phyloP scores from a whole-genome alignment of 2,329 filamentous ascomycete species.

The Neoscytalidium dimidiatum region DNA sequence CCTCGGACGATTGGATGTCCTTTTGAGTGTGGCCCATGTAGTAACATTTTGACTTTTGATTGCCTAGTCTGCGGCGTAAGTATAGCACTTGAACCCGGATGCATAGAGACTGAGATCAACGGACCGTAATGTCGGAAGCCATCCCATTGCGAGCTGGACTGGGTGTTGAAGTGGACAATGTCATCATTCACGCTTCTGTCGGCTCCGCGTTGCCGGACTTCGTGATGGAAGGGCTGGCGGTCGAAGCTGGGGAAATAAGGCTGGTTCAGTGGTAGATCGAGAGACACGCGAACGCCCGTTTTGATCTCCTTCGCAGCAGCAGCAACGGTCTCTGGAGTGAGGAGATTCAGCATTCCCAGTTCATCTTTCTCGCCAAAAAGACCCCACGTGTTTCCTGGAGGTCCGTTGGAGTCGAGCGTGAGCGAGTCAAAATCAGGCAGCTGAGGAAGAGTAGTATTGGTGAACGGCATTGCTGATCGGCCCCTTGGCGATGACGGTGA shows the following conservation, averaged over 20 bases:
- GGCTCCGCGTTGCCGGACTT: slow-evolving; percentile 30
- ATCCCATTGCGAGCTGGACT: slow-evolving; percentile 42
- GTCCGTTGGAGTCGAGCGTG: slow-evolving; percentile 52
- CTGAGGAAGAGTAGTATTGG: slow-evolving; percentile 17
- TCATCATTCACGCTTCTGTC: slow-evolving; percentile 40
- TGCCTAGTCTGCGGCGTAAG: slow-evolving; percentile 38
- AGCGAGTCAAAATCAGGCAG: slow-evolving; percentile 48
- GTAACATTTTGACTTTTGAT: slow-evolving; percentile 43
- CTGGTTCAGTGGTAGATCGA: slow-evolving; percentile 46
- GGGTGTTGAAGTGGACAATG: slow-evolving; percentile 39
- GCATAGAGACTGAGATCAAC: no score
- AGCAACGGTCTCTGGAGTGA: slow-evolving; percentile 50
- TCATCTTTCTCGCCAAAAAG: slow-evolving; percentile 55
- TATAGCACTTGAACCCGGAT: no score
- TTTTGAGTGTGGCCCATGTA: slow-evolving; percentile 45
- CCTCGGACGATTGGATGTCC: slow-evolving; percentile 36
- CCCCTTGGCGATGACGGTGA: background rate
- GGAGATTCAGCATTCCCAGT: slow-evolving; percentile 57
- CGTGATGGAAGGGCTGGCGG: slow-evolving; percentile 33
- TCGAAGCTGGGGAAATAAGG: slow-evolving; percentile 41
- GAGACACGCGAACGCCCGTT: slow-evolving; percentile 39
- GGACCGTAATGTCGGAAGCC: slow-evolving; percentile 39
- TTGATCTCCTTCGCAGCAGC: slow-evolving; percentile 49
- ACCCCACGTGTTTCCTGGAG: slow-evolving; percentile 59
- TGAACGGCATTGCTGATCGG: background rate